Base-by-base conservation (phyloP, 495 filamentous ascomycete species). In the Talaromyces borbonicus region DNA sequence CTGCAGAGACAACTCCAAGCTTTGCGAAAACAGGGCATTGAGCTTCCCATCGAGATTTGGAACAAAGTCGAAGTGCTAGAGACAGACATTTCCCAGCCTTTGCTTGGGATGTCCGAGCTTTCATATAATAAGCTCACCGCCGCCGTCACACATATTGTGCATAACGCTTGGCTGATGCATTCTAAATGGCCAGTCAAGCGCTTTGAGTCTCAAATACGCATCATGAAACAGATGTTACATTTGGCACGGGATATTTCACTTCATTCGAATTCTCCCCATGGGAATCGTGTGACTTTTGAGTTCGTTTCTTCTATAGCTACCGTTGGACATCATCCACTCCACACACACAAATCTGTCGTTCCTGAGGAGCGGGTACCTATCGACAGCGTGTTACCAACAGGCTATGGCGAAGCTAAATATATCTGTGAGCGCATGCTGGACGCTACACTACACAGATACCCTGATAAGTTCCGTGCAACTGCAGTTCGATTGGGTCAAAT, bases 81-180 rank as follows among this genome's bases (percentile, higher is more conserved):
- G 43, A 65, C 71, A 2, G 72, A 81, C 52, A 63, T 14, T 31
- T 1, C 9, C 29, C 9, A 31, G 6, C 2, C 29, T 14, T 3
- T 69, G 48, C 45, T n/a, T n/a, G n/a, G 51, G 9, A 62, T 60
- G 2, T 51, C 60, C 0, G 63, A 68, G 31, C 52, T 60, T 0
- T 33, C 61, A 0, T 77, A 76, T 47, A 23, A 55, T 14, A 35
- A 23, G 7, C 64, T 77, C 0, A 39, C 56, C 1, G 26, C 55
- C 5, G 46, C 36, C n/a, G 67, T 68, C 11, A 78, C 75, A 1
- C 64, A 75, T 33, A 71, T 78, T 19, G 51, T 78, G 19, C 74
- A 79, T 53, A 75, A 71, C 42, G 74, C 74, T 3, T 78, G 74
- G 73, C 72, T 70, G 0, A 76, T 78, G 72, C 71, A 61, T 52